Evolutionary conservation across 2,329 filamentous ascomycete genomes (phyloP).

Genomic region (Cadophora sp.): DNA sequence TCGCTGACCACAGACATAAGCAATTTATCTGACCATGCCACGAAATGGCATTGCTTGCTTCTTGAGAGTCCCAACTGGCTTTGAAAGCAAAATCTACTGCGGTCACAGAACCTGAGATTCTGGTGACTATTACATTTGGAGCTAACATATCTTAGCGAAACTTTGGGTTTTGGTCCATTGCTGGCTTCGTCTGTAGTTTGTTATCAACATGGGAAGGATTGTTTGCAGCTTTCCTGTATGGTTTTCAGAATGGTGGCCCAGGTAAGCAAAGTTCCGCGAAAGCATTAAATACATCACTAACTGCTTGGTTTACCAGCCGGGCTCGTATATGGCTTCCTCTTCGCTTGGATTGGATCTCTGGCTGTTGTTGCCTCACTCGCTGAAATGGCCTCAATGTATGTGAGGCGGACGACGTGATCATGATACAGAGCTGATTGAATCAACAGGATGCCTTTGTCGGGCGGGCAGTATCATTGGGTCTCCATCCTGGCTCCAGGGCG

Average conservation of each 20-base stretch:
- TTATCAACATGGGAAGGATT: slow-evolving; percentile 35
- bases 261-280: not conserved
- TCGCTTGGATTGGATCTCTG: slow-evolving; percentile 29
- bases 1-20: not conserved
- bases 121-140: not conserved
- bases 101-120: not conserved
- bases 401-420: slow-evolving; percentile 23
- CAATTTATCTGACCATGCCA: not conserved
- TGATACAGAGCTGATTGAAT: slow-evolving; percentile 17
- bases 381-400: slow-evolving; percentile 38
- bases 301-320: slow-evolving; percentile 30
- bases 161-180: slow-evolving; percentile 34
- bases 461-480: slow-evolving; percentile 65
- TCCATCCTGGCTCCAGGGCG: slow-evolving; percentile 50
- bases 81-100: not conserved
- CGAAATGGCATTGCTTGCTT: not conserved
- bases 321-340: slow-evolving; percentile 33
- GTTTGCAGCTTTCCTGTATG: slow-evolving; percentile 31
- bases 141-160: slow-evolving; percentile 23
- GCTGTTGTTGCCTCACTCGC: slow-evolving; percentile 30
- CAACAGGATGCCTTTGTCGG: slow-evolving; percentile 56
- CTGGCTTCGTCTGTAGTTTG: slow-evolving; percentile 32
- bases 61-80: not conserved
- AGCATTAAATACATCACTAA: not conserved
- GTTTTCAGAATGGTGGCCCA: slow-evolving; percentile 36